Conservation (phyloP, 1,284 basidiomycete species). For the Chalciporus sp. region DNA sequence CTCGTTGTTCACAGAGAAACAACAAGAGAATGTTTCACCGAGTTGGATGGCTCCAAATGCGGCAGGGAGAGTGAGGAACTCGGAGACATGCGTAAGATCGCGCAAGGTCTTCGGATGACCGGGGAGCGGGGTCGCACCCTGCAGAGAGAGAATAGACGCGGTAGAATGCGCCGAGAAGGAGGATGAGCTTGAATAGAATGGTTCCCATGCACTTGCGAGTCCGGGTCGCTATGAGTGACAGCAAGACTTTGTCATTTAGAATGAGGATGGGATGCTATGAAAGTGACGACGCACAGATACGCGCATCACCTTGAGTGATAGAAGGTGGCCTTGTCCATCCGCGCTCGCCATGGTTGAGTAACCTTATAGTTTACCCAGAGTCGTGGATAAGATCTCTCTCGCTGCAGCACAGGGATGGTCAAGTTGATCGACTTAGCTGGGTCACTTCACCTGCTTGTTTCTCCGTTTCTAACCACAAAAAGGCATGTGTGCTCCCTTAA, state of each 20-base stretch:
- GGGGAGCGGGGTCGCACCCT: conserved; percentile 65
- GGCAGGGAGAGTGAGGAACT: conserved; percentile 73
- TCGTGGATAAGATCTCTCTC: background rate
- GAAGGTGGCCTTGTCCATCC: conserved; percentile 60
- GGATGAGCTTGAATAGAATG: conserved; percentile 81
- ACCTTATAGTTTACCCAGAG: background rate
- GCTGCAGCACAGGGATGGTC: no score
- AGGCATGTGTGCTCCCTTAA: no score
- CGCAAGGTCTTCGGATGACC: conserved; percentile 80
- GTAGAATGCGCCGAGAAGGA: conserved; percentile 79
- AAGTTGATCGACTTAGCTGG: background rate
- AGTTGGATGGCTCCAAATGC: conserved; percentile 81
- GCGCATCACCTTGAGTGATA: conserved; percentile 81
- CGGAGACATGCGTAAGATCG: conserved; percentile 71
- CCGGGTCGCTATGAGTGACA: conserved; percentile 60
- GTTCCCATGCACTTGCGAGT: conserved; percentile 74
- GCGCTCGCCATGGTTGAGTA: conserved; percentile 17
- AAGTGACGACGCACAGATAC: conserved; percentile 62
- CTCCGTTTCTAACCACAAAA: no score
- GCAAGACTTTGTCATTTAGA: conserved; percentile 6
- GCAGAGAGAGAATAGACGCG: conserved; percentile 73
- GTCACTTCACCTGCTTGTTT: background rate
- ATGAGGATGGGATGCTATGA: background rate
- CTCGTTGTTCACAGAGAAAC: conserved; percentile 79
- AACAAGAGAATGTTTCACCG: conserved; percentile 80